phyloP scores from a whole-genome alignment of 2,329 filamentous ascomycete genomes.

The Exophiala viscosa region DNA sequence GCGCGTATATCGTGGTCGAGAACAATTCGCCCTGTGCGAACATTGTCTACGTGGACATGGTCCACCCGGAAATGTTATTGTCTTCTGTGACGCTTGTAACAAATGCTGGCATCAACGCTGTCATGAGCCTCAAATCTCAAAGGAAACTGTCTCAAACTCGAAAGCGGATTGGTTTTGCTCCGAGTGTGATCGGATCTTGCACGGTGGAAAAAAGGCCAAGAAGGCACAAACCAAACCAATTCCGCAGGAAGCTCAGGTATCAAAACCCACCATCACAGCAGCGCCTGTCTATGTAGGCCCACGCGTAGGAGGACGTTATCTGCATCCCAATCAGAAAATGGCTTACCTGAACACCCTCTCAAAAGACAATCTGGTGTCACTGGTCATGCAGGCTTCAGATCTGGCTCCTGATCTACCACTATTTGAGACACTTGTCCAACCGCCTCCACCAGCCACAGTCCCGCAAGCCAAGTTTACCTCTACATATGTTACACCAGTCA shows the following conservation, averaged over 20 bases:
- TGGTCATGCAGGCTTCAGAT: slow-evolving; percentile 27
- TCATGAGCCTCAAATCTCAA: slow-evolving; percentile 70
- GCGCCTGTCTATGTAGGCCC: slow-evolving; percentile 19
- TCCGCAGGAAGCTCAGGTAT: not conserved
- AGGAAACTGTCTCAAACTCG: slow-evolving; percentile 63
- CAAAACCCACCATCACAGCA: slow-evolving; percentile 2
- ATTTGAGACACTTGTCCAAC: slow-evolving; percentile 21
- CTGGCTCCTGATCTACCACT: slow-evolving; percentile 27
- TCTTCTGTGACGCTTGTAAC: slow-evolving; percentile 81
- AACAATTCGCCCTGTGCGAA: slow-evolving; percentile 57
- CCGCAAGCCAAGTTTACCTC: slow-evolving; percentile 26
- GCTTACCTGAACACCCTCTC: slow-evolving; percentile 25
- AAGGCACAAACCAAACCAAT: slow-evolving; percentile 7
- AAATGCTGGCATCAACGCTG: slow-evolving; percentile 77
- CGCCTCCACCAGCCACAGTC: slow-evolving; percentile 1
- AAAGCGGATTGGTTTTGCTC: slow-evolving; percentile 69
- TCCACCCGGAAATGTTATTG: slow-evolving; percentile 71
- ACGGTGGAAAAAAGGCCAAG: slow-evolving; percentile 27
- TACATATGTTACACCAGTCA: slow-evolving; percentile 23
- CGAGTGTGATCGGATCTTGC: slow-evolving; percentile 48
- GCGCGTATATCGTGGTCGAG: slow-evolving; percentile 48
- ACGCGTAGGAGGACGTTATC: slow-evolving; percentile 19
- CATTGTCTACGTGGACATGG: slow-evolving; percentile 69
- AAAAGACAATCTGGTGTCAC: slow-evolving; percentile 25
- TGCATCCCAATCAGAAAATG: slow-evolving; percentile 18